Base-by-base conservation (phyloP, 1,284 basidiomycete genomes). In the Porogramme epimiltina region DNA sequence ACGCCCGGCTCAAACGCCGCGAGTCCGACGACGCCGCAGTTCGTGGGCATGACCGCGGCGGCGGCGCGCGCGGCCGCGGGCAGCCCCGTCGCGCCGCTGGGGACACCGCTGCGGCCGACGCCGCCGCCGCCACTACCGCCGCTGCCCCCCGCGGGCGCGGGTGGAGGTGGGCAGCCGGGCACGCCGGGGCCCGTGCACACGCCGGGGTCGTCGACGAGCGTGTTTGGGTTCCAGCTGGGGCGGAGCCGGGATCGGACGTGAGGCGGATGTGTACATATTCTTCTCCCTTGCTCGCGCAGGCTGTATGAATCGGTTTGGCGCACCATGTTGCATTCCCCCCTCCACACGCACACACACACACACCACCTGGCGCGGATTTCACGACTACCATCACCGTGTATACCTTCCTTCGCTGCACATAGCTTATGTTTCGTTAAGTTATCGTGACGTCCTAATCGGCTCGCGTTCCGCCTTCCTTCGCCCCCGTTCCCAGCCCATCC, bases 361-460 rank as follows among this genome's bases (percentile, higher is more conserved):
- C 6, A 6, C 24, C 40, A 22, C 36, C 46, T 52, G 51, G 45
- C 36, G 51, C 42, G 51, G 45, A 37, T 42, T 23, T 34, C 28
- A 23, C 36, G n/a, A n/a, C n/a, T n/a, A n/a, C n/a, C n/a, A n/a
- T n/a, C n/a, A n/a, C n/a, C n/a, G n/a, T n/a, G n/a, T 25, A 18
- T 20, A 34, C 19, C 41, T 25, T 43, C 16, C 26, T 24, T 45
- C 52, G 49, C 56, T 59, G 55, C 58, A 56, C 42, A 59, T 52
- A 54, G 52, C 41, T 46, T 36, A 49, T 45, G 33, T 38, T 54
- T 50, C 42, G 19, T 37, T 59, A 59, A 59, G 49, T 59, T 59
- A 59, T 59, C 55, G 58, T 54, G 55, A 54, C 52, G 58, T 54
- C 55, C 40, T 54, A 54, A 54, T 54, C 40, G 58, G 52, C 54